These are phyloP conservation scores for Corylus avellana DNA, from an alignment of 306 rosid species.

Conservation along the genomic window DNA sequence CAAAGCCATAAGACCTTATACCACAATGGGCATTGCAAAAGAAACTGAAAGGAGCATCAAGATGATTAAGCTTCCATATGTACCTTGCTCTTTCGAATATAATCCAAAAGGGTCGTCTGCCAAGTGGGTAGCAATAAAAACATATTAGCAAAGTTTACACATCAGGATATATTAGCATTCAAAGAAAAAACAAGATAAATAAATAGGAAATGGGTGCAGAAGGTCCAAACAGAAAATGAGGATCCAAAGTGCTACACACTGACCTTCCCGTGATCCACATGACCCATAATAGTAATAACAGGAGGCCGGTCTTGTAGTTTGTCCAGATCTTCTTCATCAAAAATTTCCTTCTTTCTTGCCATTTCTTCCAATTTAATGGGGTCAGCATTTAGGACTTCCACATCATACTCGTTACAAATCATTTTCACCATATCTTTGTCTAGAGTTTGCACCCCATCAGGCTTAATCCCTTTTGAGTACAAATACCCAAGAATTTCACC, in stretches of 20 bases:
- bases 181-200: constrained; percentile 8
- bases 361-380: constrained; percentile 74
- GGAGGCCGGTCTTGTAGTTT: constrained; percentile 94
- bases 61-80: constrained; percentile 19
- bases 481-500: constrained; percentile 88
- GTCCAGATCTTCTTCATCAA: constrained; percentile 75
- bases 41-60: constrained; percentile 23
- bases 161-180: background rate
- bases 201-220: constrained; percentile 2
- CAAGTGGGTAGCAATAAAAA: constrained; percentile 36
- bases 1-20: constrained; percentile 1
- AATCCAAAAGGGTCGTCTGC: constrained; percentile 95
- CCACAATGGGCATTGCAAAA: constrained; percentile 13
- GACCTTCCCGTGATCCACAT: constrained; percentile 99
- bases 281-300: constrained; percentile 97
- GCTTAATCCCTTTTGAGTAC: constrained; percentile 86
- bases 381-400: constrained; percentile 82
- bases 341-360: constrained; percentile 68
- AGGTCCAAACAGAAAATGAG: constrained; percentile 23
- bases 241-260: constrained; percentile 16
- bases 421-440: constrained; percentile 94
- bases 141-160: constrained; percentile 33
- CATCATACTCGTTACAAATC: constrained; percentile 81
- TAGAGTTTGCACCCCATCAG: constrained; percentile 92
- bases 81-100: constrained; percentile 95